Base-by-base conservation (phyloP, 73 alveolate species). In the Symbiodinium pilosum region DNA sequence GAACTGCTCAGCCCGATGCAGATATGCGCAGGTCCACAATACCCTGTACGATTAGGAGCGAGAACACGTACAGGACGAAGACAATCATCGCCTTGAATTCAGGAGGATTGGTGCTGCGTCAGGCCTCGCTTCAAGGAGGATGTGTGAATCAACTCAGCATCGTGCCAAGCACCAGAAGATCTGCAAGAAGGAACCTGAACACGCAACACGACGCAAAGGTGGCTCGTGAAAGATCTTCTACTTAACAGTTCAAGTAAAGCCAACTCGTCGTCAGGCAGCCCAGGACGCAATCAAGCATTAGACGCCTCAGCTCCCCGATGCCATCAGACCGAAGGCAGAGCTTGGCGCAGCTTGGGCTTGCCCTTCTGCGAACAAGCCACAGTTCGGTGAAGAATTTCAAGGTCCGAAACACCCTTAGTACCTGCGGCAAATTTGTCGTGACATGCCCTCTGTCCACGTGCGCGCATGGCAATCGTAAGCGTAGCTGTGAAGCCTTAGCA, bases 51-150 rank as follows among this genome's bases (percentile, higher is more conserved):
- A 91, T 69, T 40, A 91, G 97, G 77, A 91, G 40, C 1, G 97
- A 91, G 88, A 91, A 91, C 41, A 91, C 97, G 88, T 91, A 91
- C 84, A 91, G 97, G 28, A 91, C 97, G 41, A 91, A 91, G 20
- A 91, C 88, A 43, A 91, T 91, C 97, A 91, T 91, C 42, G 77
- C 97, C 97, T 88, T 43, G 2, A 34, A 52, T 12, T 77, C 52
- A 20, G 30, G n/a, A 83, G 26, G 40, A 64, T 39, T 68, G 28
- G 47, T 43, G 2, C 54, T 9, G 56, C 0, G 87, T n/a, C n/a
- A n/a, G n/a, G n/a, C n/a, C n/a, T n/a, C n/a, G 59, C 14, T 47
- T 14, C 6, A 47, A 9, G 59, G 59, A 47, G 21, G 21, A 47
- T 47, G 59, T 14, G 59, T 36, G 4, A 24, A 39, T 38, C n/a